Conservation (phyloP, 108 stramenopile species). For the Cylindrotheca closterium region DNA sequence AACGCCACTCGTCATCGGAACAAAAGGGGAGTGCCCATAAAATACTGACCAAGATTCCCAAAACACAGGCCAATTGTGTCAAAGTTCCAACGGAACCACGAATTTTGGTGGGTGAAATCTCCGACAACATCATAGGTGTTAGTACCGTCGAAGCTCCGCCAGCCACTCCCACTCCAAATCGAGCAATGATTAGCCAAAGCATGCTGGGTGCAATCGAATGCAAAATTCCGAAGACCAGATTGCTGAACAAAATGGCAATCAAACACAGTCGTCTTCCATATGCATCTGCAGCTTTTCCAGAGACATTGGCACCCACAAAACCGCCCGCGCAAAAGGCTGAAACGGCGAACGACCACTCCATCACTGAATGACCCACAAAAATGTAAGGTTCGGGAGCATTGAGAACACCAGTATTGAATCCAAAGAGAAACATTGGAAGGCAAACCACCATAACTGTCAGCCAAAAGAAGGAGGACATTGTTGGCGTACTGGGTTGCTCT, state of each 20-base stretch:
- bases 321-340: conserved; percentile 58
- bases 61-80: conserved; percentile 58
- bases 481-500: no score
- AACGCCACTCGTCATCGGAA: conserved; percentile 65
- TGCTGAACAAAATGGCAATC: not conserved
- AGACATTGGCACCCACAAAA: conserved; percentile 39
- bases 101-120: conserved; percentile 70
- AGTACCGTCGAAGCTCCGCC: conserved; percentile 68
- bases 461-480: not conserved
- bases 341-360: conserved; percentile 63
- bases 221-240: conserved; percentile 19
- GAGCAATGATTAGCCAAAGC: conserved; percentile 40
- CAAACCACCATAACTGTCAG: conserved; percentile 32
- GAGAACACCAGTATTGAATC: conserved; percentile 52
- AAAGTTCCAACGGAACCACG: conserved; percentile 80
- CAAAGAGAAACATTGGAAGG: conserved; percentile 46
- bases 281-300: conserved; percentile 18
- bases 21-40: conserved; percentile 81
- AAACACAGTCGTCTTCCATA: conserved; percentile 16
- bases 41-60: conserved; percentile 74
- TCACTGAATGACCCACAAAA: conserved; percentile 49
- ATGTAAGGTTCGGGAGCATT: conserved; percentile 50
- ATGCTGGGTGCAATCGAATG: conserved; percentile 48
- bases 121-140: conserved; percentile 79
- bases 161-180: conserved; percentile 74